These are phyloP conservation scores for Maudiozyma humilis DNA, from an alignment of 1,139 yeast species.

Conservation along the genomic window DNA sequence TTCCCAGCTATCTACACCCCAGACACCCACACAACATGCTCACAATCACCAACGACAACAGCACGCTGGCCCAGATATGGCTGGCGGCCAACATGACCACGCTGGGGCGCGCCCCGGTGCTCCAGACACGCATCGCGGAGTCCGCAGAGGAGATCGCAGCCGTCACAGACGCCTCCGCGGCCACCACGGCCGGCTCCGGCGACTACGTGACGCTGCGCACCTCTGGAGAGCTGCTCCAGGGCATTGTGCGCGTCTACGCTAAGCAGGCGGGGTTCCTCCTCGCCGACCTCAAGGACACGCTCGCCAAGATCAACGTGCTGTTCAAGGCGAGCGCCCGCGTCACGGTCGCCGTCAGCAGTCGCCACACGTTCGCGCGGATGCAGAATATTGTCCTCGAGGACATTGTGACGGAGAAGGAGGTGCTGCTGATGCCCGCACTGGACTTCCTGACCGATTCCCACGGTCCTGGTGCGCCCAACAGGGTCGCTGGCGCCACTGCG, in stretches of 20 bases:
- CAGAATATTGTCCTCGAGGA: slow-evolving; percentile 59
- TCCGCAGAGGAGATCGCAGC: slow-evolving; percentile 52
- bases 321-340: slow-evolving; percentile 42
- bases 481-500: slow-evolving; percentile 28
- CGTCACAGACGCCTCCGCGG: slow-evolving; percentile 10
- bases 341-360: slow-evolving; percentile 36
- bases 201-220: slow-evolving; percentile 66
- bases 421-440: slow-evolving; percentile 57
- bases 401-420: slow-evolving; percentile 71
- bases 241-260: slow-evolving; percentile 82
- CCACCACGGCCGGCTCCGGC: slow-evolving; percentile 16
- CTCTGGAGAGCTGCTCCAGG: slow-evolving; percentile 81
- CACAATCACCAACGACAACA: slow-evolving; percentile 42
- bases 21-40: slow-evolving; percentile 8
- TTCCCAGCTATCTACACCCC: background rate
- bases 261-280: slow-evolving; percentile 76
- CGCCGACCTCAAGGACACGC: slow-evolving; percentile 77
- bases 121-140: slow-evolving; percentile 62
- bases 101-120: slow-evolving; percentile 65
- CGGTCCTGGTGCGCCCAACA: slow-evolving; percentile 9
- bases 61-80: slow-evolving; percentile 89
- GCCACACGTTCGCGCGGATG: slow-evolving; percentile 46
- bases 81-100: slow-evolving; percentile 82
- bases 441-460: slow-evolving; percentile 33
- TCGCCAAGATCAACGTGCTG: slow-evolving; percentile 64